Evolutionary conservation across 2,329 filamentous ascomycete species (phyloP).

Genomic region (Penicillium freii): DNA sequence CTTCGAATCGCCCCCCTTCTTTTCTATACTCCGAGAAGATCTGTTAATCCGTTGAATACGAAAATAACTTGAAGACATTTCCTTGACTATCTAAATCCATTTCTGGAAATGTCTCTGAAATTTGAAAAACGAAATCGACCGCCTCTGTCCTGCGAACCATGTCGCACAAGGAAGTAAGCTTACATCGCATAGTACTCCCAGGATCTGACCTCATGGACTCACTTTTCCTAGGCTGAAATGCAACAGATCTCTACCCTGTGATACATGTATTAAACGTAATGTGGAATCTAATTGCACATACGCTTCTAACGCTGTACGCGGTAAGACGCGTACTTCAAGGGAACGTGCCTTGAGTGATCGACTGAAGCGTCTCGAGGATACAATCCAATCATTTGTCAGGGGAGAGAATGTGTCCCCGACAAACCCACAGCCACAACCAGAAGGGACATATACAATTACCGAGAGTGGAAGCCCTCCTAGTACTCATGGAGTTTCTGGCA

Average conservation of each 20-base stretch:
- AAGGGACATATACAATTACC: not conserved
- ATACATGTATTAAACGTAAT: conserved; percentile 8
- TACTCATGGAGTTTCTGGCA: not conserved
- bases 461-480: not conserved
- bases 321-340: not conserved
- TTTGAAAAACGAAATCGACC: conserved; percentile 13
- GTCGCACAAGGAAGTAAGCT: conserved; percentile 13
- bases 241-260: conserved; percentile 8
- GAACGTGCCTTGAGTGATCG: conserved; percentile 7
- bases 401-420: not conserved
- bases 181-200: not conserved
- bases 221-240: conserved; percentile 7
- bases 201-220: not conserved
- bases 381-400: conserved; percentile 4
- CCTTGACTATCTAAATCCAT: not conserved
- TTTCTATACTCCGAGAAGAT: not conserved
- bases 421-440: not conserved
- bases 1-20: not conserved
- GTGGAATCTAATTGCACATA: not conserved
- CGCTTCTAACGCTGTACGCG: conserved; percentile 11
- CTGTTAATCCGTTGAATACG: not conserved
- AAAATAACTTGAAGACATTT: not conserved
- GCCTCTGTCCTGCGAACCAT: conserved; percentile 12
- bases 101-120: not conserved
- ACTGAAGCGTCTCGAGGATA: conserved; percentile 10